These are phyloP conservation scores for Xylariaceae sp. DNA, from an alignment of 2,329 filamentous ascomycete species.

Conservation along the genomic window DNA sequence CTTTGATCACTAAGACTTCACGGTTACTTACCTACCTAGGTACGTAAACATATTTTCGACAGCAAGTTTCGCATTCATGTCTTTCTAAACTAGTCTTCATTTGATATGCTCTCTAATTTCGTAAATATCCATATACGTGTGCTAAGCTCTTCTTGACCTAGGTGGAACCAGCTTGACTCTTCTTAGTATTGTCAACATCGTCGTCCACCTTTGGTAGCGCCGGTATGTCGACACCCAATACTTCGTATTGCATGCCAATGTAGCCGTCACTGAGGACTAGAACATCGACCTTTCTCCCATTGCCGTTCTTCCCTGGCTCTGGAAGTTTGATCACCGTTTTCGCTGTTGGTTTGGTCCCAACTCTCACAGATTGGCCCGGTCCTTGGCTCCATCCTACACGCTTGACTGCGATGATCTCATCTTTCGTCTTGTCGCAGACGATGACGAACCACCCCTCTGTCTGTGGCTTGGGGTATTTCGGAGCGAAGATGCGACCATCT, in stretches of 20 bases:
- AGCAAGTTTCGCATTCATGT: too few relatives aligned
- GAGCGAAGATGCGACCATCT: constrained; percentile 82
- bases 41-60: too few relatives aligned
- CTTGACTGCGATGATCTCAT: constrained; percentile 87
- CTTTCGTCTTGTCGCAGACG: constrained; percentile 68
- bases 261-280: constrained; percentile 87
- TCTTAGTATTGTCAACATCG: constrained; percentile 53
- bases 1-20: too few relatives aligned
- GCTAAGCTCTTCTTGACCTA: not conserved
- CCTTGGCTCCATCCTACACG: constrained; percentile 73
- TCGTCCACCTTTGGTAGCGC: constrained; percentile 56
- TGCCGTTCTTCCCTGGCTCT: constrained; percentile 47
- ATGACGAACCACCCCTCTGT: constrained; percentile 93
- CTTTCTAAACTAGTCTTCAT: not conserved
- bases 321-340: constrained; percentile 68
- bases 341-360: constrained; percentile 57
- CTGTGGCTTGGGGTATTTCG: constrained; percentile 91
- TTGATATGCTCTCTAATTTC: not conserved
- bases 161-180: constrained; percentile 31
- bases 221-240: constrained; percentile 60
- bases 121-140: too few relatives aligned
- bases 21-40: too few relatives aligned
- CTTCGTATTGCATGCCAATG: constrained; percentile 69
- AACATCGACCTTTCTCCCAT: constrained; percentile 72
- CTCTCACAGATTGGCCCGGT: constrained; percentile 41